Base-by-base conservation (phyloP, 768 basidiomycete genomes). In the Hypsizygus marmoreus region DNA sequence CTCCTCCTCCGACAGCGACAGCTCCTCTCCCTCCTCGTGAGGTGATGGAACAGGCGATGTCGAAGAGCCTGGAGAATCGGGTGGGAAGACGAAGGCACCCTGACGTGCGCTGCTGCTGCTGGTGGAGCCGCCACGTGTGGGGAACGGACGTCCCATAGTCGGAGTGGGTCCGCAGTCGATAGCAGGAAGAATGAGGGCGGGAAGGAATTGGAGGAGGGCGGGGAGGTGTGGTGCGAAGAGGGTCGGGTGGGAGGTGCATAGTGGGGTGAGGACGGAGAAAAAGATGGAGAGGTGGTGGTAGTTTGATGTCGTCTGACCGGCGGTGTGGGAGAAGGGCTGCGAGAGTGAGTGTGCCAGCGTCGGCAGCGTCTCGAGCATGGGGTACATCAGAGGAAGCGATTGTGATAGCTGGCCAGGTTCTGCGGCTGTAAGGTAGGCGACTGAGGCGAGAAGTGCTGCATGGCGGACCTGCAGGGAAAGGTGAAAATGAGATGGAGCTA, bases 301-400 rank as follows among this genome's bases (percentile, higher is more conserved):
- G 30, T 71, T 72, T 2, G 67, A 65, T n/a, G 61, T 55, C 32
- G 61, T 58, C 3, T 57, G 54, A 11, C 54, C 16, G 24, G 49
- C 19, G 8, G 55, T 41, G 51, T 36, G 28, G 29, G 54, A 44
- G 36, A 53, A 32, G 20, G 53, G 36, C 53, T 56, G 46, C 45
- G 49, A 34, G 25, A 38, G 50, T 49, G 40, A 59, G 51, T 38
- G 66, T 1, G 74, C 63, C 35, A 89, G 77, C 0, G 73, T 58
- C 2, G 85, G 83, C 20, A 91, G 77, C 3, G 85, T 87, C 45
- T 85, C 84, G 40, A 88, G 83, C 78, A 89, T 86, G 5, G 84
- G 81, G 42, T 76, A 79, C 57, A 90, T 71, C 30, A 91, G 69
- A 0, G 78, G 66, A 1, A 81, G 63, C 0, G 81, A 79, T 28